Evolutionary conservation across 106 monocot genomes (phyloP), one percentile per base, ranked within the genome.

Genomic region (Apostasia ramifera): DNA sequence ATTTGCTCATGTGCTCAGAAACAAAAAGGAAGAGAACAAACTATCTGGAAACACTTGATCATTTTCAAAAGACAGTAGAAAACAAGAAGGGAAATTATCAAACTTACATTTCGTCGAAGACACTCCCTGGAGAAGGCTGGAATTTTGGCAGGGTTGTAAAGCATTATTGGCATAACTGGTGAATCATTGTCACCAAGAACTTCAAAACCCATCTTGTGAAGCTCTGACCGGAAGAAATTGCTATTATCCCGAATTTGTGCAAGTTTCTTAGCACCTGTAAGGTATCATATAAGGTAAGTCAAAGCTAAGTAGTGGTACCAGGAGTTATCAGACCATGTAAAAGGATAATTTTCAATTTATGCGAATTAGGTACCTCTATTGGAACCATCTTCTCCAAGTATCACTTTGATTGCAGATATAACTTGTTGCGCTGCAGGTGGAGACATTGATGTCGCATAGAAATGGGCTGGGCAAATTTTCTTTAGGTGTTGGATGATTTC

Each of bases 111-210:
- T 63, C 81, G 86, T 47, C 77, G 78, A 42, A 91, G 81, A 56
- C 90, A 91, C 68, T 91, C 90, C 64, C 90, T 81, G 1, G 90
- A 86, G 57, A 91, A 91, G n/a, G 90, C 86, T 51, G 86, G 86
- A 58, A 91, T 84, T 70, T 91, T 91, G 50, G 77, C 90, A 10
- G 90, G 90, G 65, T 91, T 91, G 81, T 91, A 91, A 46, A 91
- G 86, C 90, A 91, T 91, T 58, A 91, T 84, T 12, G 90, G 90
- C 90, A 91, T 91, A 55, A 91, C 86, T 2, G 90, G 90, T 26
- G 90, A 91, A 52, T 86, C 90, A 63, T 86, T 71, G 61, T 91
- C 90, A 8, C 90, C 90, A 53, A 91, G 76, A 71, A 91, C 90
- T 69, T 91, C 90, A 69, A 91, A 91, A 39, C 90, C 90, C 90